Percentiles rank a stretch among this genome's conserved stretches.
These are phyloP conservation scores for Alopecurus myosuroides DNA, from an alignment of 176 grass and related monocot species.

Conservation along the genomic window DNA sequence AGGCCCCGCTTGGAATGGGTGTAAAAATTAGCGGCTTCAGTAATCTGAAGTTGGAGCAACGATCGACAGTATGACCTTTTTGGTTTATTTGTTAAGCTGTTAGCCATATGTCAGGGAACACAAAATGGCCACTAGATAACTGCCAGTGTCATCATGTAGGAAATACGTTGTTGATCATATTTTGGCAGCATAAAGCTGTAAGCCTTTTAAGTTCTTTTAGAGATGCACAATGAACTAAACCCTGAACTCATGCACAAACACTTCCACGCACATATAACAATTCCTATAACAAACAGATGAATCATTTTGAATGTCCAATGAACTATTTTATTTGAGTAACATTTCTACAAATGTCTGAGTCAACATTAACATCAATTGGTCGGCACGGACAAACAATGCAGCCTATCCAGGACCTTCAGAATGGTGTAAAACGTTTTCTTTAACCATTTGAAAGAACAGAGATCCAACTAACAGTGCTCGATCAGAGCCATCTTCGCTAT, in stretches of 20 bases:
- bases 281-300: neutral
- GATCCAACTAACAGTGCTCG: slow-evolving; percentile 18
- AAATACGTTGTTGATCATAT: neutral
- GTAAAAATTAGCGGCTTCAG: too few relatives aligned
- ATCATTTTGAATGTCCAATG: neutral
- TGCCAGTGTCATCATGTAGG: neutral
- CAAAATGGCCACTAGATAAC: neutral
- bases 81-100: neutral
- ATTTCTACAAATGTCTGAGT: slow-evolving; percentile 19
- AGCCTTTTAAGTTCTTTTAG: neutral
- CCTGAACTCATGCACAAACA: neutral
- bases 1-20: too few relatives aligned
- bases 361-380: slow-evolving; percentile 31
- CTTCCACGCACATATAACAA: neutral
- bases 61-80: neutral
- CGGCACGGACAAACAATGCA: slow-evolving; percentile 24
- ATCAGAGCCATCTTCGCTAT: slow-evolving; percentile 11
- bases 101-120: neutral
- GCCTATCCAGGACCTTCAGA: slow-evolving; percentile 13
- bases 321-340: slow-evolving; percentile 26
- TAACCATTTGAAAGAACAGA: slow-evolving; percentile 38
- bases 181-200: neutral
- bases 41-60: neutral
- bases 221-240: neutral
- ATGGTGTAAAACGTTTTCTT: slow-evolving; percentile 27